Conservation (phyloP, 208 protist genomes). For the Blastocrithidia nonstop region DNA sequence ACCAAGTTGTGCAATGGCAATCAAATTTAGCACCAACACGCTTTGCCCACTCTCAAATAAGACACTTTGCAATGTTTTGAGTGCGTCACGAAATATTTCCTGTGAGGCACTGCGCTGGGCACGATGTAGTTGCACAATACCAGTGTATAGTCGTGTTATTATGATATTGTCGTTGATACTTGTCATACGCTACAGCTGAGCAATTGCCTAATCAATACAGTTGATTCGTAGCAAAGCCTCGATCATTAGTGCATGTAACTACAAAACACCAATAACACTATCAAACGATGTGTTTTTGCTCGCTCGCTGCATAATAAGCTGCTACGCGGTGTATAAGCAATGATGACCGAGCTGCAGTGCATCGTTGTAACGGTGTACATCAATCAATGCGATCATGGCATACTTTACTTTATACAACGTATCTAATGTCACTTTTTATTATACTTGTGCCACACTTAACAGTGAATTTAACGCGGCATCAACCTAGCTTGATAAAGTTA, state of each 20-base stretch:
- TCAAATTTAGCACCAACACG: constrained; percentile 53
- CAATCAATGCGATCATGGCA: constrained; percentile 28
- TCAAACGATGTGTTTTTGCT: too few relatives aligned
- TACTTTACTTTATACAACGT: constrained; percentile 26
- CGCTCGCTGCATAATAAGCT: too few relatives aligned
- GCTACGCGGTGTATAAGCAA: too few relatives aligned
- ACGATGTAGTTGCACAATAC: constrained; percentile 40
- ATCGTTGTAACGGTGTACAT: constrained; percentile 15
- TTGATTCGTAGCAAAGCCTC: constrained; percentile 59
- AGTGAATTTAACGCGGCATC: constrained; percentile 4
- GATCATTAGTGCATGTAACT: constrained; percentile 43
- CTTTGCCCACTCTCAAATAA: constrained; percentile 49
- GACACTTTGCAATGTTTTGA: constrained; percentile 65
- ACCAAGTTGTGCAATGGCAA: constrained; percentile 57
- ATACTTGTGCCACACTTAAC: constrained; percentile 7
- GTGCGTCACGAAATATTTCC: constrained; percentile 19
- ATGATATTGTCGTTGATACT: constrained; percentile 69
- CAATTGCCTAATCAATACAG: constrained; percentile 49
- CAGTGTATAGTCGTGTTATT: constrained; percentile 47
- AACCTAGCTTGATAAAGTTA: too few relatives aligned
- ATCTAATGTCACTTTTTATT: constrained; percentile 11
- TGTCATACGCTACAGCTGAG: constrained; percentile 64
- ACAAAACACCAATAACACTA: constrained; percentile 19
- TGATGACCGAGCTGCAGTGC: constrained; percentile 36
- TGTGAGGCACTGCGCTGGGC: constrained; percentile 13